These are phyloP conservation scores for Herpetomonas tarakana DNA, from an alignment of 208 protist species.

Conservation along the genomic window DNA sequence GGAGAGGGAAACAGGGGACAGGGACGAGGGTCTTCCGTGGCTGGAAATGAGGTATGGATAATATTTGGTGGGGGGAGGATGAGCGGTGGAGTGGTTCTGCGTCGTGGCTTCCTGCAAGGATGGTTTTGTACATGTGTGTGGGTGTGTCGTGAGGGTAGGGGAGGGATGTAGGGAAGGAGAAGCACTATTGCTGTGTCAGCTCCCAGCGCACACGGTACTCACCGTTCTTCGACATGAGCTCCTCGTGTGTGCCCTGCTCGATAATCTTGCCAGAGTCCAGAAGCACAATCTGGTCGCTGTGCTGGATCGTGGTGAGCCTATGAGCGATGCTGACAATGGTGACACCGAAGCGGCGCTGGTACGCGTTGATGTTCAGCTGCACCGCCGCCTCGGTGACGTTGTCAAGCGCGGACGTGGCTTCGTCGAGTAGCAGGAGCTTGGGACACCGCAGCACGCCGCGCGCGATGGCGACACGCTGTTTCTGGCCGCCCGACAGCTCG, in stretches of 20 bases:
- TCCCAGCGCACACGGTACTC: slow-evolving; percentile 70
- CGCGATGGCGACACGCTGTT: slow-evolving; percentile 71
- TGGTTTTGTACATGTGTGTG: too few relatives aligned
- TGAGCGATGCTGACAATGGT: slow-evolving; percentile 85
- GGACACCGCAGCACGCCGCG: slow-evolving; percentile 62
- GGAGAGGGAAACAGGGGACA: too few relatives aligned
- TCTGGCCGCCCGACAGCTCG: slow-evolving; percentile 61
- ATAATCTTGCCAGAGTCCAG: slow-evolving; percentile 68
- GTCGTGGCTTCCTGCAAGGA: too few relatives aligned
- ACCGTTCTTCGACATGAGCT: slow-evolving; percentile 69
- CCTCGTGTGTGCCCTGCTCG: slow-evolving; percentile 71
- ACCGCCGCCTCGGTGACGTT: slow-evolving; percentile 74
- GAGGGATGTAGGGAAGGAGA: too few relatives aligned
- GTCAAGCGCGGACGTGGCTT: slow-evolving; percentile 85
- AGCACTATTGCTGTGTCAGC: slow-evolving; percentile 12
- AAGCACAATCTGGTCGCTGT: slow-evolving; percentile 69
- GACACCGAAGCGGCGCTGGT: slow-evolving; percentile 24
- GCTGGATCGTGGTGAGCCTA: slow-evolving; percentile 75
- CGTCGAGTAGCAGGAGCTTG: slow-evolving; percentile 73
- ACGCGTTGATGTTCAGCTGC: slow-evolving; percentile 58
- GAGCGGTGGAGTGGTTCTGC: too few relatives aligned
- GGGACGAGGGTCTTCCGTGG: too few relatives aligned
- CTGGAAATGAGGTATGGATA: too few relatives aligned
- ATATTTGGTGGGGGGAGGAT: too few relatives aligned
- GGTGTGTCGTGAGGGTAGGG: too few relatives aligned